Evolutionary conservation across 176 grass and related monocot species (phyloP), one percentile per base, ranked within the genome.

Genomic region (Raddia distichophylla): DNA sequence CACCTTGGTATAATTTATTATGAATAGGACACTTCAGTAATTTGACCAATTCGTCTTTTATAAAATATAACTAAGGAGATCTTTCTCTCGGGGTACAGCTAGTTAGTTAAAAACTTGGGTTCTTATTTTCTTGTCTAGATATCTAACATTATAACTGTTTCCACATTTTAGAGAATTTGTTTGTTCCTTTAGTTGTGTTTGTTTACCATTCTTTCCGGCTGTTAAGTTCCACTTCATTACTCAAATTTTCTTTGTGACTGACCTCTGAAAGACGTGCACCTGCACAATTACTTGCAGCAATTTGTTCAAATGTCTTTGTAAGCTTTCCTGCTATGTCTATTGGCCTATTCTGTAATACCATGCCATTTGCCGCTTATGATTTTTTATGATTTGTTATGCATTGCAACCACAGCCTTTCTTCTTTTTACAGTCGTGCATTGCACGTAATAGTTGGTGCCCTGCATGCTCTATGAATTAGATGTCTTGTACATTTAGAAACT

Each of bases 131-230:
- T 42, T 46, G 18, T 19, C 8, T 58, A 45, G 49, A 68, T 44
- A 68, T 69, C 17, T 10, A 43, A 54, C 33, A 8, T 51, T 64
- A 6, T 49, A 42, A 14, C 32, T 74, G 14, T 64, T 71, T 73
- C 17, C 12, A 61, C 32, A 17, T 35, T 61, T 73, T 68, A 32
- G 16, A 51, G 58, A 80, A 50, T 53, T 68, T 0, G 34, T 62
- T 80, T 12, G 15, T 42, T 79, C 9, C 19, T 67, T 85, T 19
- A 66, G 10, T 45, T 74, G 51, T 72, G 37, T 65, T 11, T 56
- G 22, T 20, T 35, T 45, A 52, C 17, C 34, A 16, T 75, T 22
- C 6, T 44, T 45, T 46, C 12, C 53, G 42, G 4, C 60, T 45
- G 17, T 64, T 33, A 60, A 51, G 19, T 62, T 84, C 16, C 35